Conservation (phyloP, 306 rosid genomes). For the Lathyrus oleraceus region DNA sequence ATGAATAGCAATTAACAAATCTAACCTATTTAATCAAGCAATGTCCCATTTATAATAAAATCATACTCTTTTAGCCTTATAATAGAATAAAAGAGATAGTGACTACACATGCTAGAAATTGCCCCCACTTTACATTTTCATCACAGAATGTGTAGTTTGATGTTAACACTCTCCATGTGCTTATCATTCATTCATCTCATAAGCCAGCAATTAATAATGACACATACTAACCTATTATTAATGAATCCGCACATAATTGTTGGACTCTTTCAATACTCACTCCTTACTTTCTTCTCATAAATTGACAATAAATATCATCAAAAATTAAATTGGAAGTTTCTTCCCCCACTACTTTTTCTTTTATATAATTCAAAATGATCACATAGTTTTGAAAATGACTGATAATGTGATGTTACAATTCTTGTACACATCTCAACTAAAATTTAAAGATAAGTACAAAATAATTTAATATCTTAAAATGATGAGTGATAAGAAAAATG, state of each 20-base stretch:
- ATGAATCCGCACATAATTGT: conserved; percentile 12
- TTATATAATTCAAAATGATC: conserved; percentile 22
- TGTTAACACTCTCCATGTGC: conserved; percentile 54
- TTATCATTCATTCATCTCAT: conserved; percentile 45
- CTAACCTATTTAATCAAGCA: conserved; percentile 39
- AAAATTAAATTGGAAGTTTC: conserved; percentile 4
- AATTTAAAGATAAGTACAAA: conserved; percentile 14
- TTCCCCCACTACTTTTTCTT: not conserved
- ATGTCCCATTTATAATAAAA: conserved; percentile 40
- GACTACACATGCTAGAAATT: conserved; percentile 54
- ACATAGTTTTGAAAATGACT: conserved; percentile 20
- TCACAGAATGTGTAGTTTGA: conserved; percentile 42
- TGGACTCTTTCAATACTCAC: conserved; percentile 27
- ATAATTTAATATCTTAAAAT: conserved; percentile 27
- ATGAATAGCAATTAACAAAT: conserved; percentile 37
- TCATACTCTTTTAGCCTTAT: conserved; percentile 42
- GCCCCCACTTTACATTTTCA: conserved; percentile 53
- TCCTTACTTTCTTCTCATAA: conserved; percentile 27
- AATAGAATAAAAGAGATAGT: conserved; percentile 50
- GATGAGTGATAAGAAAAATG: conserved; percentile 22
- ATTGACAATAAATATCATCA: conserved; percentile 18
- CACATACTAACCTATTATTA: not conserved
- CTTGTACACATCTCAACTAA: conserved; percentile 26
- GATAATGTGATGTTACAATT: conserved; percentile 17
- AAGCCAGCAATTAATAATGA: conserved; percentile 36